A percentile compares a stretch with the other conserved stretches of the same genome.
phyloP scores from a whole-genome alignment of 1,139 yeast genomes.

The Saccharomyces hybrid region DNA sequence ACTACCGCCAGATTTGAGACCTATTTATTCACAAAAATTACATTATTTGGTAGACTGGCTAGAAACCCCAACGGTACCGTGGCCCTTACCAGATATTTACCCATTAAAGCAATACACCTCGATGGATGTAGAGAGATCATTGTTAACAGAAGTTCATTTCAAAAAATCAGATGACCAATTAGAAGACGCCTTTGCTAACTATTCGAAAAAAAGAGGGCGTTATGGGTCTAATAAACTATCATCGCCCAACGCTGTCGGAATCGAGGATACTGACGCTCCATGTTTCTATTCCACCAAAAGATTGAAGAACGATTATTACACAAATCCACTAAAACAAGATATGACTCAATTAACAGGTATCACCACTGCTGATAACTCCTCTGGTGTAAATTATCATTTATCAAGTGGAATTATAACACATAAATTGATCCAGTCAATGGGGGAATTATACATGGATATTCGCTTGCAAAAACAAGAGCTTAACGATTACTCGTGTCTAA shows the following conservation, averaged over 20 bases:
- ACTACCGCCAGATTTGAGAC: constrained; percentile 71
- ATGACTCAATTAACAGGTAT: constrained; percentile 55
- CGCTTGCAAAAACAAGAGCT: constrained; percentile 27
- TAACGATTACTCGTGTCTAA: constrained; percentile 21
- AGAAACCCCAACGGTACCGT: constrained; percentile 37
- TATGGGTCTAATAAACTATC: constrained; percentile 9
- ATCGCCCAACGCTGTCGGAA: constrained; percentile 36
- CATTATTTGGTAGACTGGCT: constrained; percentile 59
- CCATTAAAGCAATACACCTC: constrained; percentile 55
- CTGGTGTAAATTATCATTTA: constrained; percentile 27
- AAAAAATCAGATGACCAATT: constrained; percentile 33
- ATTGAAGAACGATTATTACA: constrained; percentile 57
- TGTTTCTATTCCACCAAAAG: constrained; percentile 58
- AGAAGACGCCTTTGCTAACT: constrained; percentile 24
- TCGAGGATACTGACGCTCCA: constrained; percentile 9
- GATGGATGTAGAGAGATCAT: constrained; percentile 68
- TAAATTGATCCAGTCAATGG: constrained; percentile 40
- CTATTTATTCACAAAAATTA: constrained; percentile 63
- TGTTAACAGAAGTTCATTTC: constrained; percentile 69
- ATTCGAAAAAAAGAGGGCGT: constrained; percentile 22
- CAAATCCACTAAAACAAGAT: constrained; percentile 57
- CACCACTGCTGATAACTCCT: constrained; percentile 34
- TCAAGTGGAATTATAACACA: constrained; percentile 42
- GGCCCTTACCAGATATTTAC: constrained; percentile 80
- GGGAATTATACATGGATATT: constrained; percentile 25